A percentile compares a stretch with the other conserved stretches of the same genome.
Conservation (phyloP, 805 yeast species). For the Nematodospora valgi region DNA sequence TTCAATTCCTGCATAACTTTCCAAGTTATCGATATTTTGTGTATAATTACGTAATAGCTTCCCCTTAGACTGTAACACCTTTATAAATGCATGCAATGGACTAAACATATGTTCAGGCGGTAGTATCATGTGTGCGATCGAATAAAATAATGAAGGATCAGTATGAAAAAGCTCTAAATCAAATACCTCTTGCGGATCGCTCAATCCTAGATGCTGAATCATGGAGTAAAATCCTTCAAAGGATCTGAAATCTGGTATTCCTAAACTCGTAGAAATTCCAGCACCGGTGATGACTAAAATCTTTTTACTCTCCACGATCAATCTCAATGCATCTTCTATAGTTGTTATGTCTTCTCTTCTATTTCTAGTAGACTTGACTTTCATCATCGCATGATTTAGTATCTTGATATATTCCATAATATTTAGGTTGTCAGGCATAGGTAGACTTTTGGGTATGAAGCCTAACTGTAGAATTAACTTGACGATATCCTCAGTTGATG, state of each 20-base stretch:
- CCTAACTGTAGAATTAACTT: conserved; percentile 63
- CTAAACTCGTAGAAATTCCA: conserved; percentile 43
- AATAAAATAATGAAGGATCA: conserved; percentile 39
- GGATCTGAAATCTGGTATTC: conserved; percentile 44
- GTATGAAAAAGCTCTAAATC: conserved; percentile 34
- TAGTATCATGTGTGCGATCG: conserved; percentile 42
- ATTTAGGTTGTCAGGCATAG: conserved; percentile 38
- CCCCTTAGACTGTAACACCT: conserved; percentile 31
- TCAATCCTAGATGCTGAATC: conserved; percentile 43
- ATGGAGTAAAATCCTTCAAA: conserved; percentile 63
- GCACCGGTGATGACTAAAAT: conserved; percentile 44
- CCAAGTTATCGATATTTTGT: conserved; percentile 44
- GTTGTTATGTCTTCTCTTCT: conserved; percentile 53
- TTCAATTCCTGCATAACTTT: conserved; percentile 47
- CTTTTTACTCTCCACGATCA: conserved; percentile 48
- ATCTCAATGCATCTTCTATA: conserved; percentile 54
- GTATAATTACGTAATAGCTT: conserved; percentile 42
- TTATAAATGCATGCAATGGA: conserved; percentile 39
- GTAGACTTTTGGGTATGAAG: conserved; percentile 37
- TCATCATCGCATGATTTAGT: conserved; percentile 62
- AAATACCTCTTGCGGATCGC: conserved; percentile 45
- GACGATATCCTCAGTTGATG: conserved; percentile 55
- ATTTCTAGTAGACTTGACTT: conserved; percentile 54
- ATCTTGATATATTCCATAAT: conserved; percentile 47
- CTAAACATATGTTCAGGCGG: conserved; percentile 37